These are phyloP conservation scores for Candida patagonica DNA, from an alignment of 805 yeast genomes.

Conservation along the genomic window DNA sequence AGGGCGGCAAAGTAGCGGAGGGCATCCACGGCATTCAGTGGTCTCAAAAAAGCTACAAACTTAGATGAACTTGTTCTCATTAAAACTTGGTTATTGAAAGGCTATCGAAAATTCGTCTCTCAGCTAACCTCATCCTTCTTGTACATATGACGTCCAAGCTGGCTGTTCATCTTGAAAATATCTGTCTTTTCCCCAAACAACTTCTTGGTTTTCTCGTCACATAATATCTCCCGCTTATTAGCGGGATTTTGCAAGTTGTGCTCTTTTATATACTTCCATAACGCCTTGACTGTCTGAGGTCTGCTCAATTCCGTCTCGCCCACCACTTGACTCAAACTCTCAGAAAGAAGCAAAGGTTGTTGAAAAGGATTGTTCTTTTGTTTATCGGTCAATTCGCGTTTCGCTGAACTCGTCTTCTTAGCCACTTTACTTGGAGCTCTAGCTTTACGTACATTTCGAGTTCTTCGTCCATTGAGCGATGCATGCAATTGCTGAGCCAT, in stretches of 20 bases:
- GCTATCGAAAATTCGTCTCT: too few relatives aligned
- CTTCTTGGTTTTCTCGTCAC: constrained; percentile 48
- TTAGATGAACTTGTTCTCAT: too few relatives aligned
- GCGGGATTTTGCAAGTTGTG: constrained; percentile 56
- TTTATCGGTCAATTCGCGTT: constrained; percentile 3
- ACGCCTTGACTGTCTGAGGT: constrained; percentile 57
- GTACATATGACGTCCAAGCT: constrained; percentile 18
- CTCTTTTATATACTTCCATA: constrained; percentile 65
- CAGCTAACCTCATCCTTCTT: constrained; percentile 8
- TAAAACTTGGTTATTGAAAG: too few relatives aligned
- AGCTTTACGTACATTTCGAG: constrained; percentile 9
- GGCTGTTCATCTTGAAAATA: constrained; percentile 19
- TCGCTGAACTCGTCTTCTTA: constrained; percentile 6
- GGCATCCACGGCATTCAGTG: too few relatives aligned
- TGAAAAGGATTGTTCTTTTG: constrained; percentile 21
- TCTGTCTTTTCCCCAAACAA: constrained; percentile 44
- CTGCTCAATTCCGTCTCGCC: constrained; percentile 43
- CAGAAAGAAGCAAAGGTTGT: constrained; percentile 40
- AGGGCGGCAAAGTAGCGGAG: too few relatives aligned
- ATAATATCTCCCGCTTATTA: constrained; percentile 54
- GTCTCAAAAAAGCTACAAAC: too few relatives aligned
- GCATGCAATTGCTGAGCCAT: constrained; percentile 42
- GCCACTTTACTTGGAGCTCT: constrained; percentile 10
- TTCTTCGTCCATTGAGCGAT: constrained; percentile 16
- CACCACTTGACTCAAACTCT: constrained; percentile 42